Evolutionary conservation across 345 rosid genomes (phyloP).

Genomic region (Salix udensis): DNA sequence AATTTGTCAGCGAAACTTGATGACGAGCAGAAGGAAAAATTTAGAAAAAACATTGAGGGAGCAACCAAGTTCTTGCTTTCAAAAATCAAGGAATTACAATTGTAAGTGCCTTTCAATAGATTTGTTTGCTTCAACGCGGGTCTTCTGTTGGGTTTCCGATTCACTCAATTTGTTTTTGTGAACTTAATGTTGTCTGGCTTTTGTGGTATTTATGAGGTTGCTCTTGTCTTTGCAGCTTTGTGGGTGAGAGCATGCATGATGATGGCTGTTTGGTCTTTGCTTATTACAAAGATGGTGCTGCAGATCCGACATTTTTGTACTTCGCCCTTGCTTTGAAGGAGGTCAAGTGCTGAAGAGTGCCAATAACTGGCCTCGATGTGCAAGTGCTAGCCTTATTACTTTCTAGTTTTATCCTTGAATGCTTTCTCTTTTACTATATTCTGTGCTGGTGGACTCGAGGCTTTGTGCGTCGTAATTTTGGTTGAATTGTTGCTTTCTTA

Average conservation of each 20-base stretch:
- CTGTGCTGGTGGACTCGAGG: not conserved
- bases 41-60: constrained; percentile 84
- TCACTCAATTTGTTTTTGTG: not conserved
- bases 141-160: not conserved
- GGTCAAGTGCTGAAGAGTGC: constrained; percentile 63
- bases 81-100: constrained; percentile 81
- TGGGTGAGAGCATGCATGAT: constrained; percentile 92
- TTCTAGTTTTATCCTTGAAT: constrained; percentile 1
- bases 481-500: not conserved
- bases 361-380: constrained; percentile 8
- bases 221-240: constrained; percentile 49
- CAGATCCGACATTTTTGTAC: constrained; percentile 93
- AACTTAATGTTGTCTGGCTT: not conserved
- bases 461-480: not conserved
- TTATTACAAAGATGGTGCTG: constrained; percentile 90
- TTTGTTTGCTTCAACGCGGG: not conserved
- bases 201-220: not conserved
- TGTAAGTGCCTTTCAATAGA: constrained; percentile 43
- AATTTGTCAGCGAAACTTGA: constrained; percentile 54
- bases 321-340: constrained; percentile 81
- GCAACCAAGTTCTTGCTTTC: constrained; percentile 84
- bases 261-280: constrained; percentile 75
- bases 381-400: not conserved
- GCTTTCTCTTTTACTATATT: not conserved
- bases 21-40: constrained; percentile 44